phyloP scores from a whole-genome alignment of 2,329 filamentous ascomycete species.

The Stagonosporopsis vannaccii region DNA sequence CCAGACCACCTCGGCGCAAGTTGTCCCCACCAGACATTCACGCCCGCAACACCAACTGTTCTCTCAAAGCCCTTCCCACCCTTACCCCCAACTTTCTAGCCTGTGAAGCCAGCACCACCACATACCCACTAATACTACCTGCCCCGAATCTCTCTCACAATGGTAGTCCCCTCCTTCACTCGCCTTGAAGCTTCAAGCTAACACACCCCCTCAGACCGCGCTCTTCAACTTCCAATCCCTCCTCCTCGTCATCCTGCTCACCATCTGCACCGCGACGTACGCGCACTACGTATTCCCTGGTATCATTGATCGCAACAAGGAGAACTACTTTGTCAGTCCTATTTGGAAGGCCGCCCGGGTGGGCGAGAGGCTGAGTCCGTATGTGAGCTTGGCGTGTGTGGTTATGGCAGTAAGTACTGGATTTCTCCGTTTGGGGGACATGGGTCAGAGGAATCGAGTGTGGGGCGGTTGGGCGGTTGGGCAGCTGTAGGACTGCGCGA shows the following conservation, averaged over 20 bases:
- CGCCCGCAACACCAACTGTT: constrained; percentile 15
- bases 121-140: not conserved
- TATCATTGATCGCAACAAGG: constrained; percentile 91
- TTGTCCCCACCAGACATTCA: constrained; percentile 17
- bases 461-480: not conserved
- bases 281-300: constrained; percentile 87
- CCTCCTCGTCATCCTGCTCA: constrained; percentile 89
- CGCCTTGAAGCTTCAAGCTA: constrained; percentile 1
- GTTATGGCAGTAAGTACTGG: constrained; percentile 78
- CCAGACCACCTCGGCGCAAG: constrained; percentile 13
- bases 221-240: constrained; percentile 99
- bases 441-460: not conserved
- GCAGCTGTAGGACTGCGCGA: not conserved
- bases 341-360: constrained; percentile 97
- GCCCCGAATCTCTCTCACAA: constrained; percentile 9
- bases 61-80: constrained; percentile 2
- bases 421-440: not conserved
- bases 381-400: constrained; percentile 92
- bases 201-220: constrained; percentile 70
- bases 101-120: not conserved
- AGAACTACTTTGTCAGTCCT: constrained; percentile 79
- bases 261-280: constrained; percentile 96
- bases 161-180: constrained; percentile 17
- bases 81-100: not conserved
- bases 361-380: constrained; percentile 91